Percentiles rank a stretch among this genome's conserved stretches.
These are phyloP conservation scores for Xylaria sp. DNA, from an alignment of 2,329 filamentous ascomycete genomes.

Conservation along the genomic window DNA sequence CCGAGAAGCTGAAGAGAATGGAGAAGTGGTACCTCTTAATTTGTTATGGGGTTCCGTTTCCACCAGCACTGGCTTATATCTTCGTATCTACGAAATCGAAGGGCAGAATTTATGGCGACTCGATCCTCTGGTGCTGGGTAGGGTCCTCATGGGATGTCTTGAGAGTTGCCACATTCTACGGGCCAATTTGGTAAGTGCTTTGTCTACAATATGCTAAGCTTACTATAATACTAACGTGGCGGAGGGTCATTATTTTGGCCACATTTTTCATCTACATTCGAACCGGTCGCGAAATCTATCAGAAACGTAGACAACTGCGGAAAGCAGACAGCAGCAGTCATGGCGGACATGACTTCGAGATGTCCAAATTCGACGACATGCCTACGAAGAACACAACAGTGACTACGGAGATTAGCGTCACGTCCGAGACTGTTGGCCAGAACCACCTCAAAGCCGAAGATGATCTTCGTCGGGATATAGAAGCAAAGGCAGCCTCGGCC, in stretches of 20 bases:
- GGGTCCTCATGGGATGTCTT: slow-evolving; percentile 73
- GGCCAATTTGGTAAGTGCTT: slow-evolving; percentile 70
- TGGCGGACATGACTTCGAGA: slow-evolving; percentile 54
- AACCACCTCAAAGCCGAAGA: slow-evolving; percentile 49
- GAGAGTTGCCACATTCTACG: slow-evolving; percentile 80
- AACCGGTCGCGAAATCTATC: slow-evolving; percentile 74
- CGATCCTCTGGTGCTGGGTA: slow-evolving; percentile 86
- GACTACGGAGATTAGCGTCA: slow-evolving; percentile 74
- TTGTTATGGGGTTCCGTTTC: slow-evolving; percentile 79
- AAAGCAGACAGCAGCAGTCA: slow-evolving; percentile 60
- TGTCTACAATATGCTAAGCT: background rate
- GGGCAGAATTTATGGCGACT: slow-evolving; percentile 77
- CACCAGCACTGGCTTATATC: slow-evolving; percentile 75
- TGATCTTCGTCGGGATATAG: slow-evolving; percentile 48
- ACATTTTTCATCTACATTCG: slow-evolving; percentile 74
- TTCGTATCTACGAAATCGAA: slow-evolving; percentile 66
- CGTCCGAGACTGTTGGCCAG: slow-evolving; percentile 58
- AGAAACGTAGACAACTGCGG: slow-evolving; percentile 71
- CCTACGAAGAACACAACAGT: slow-evolving; percentile 69
- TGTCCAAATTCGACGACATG: slow-evolving; percentile 56
- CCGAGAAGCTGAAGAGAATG: slow-evolving; percentile 70
- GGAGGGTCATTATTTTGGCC: slow-evolving; percentile 68
- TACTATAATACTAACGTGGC: slow-evolving; percentile 29
- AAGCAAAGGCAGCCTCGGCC: slow-evolving; percentile 31
- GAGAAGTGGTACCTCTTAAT: slow-evolving; percentile 76